A percentile compares a stretch with the other conserved stretches of the same genome.
Conservation (phyloP, 2,329 filamentous ascomycete genomes). For the Paraphoma chrysanthemicola region DNA sequence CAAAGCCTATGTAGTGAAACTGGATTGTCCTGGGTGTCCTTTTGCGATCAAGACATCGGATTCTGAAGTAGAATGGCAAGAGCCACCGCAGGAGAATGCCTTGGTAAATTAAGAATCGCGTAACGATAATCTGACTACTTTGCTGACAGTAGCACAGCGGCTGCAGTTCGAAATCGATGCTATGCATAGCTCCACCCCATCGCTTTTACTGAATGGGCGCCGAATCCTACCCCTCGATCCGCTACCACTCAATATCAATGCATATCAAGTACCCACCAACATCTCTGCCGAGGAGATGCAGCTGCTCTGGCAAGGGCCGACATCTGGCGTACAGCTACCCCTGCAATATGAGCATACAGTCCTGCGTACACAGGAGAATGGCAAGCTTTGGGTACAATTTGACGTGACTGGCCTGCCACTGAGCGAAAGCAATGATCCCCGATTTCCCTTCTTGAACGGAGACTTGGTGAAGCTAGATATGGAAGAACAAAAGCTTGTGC, state of each 20-base stretch:
- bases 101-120: constrained; percentile 19
- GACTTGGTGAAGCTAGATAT: constrained; percentile 16
- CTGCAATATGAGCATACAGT: constrained; percentile 36
- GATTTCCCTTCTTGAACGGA: neutral
- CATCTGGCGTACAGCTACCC: constrained; percentile 15
- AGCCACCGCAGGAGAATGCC: constrained; percentile 28
- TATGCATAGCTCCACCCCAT: constrained; percentile 8
- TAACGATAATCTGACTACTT: neutral
- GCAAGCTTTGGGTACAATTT: constrained; percentile 34
- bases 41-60: constrained; percentile 19
- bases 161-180: constrained; percentile 31
- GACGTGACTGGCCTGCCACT: constrained; percentile 29
- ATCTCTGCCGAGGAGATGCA: constrained; percentile 13
- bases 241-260: constrained; percentile 28
- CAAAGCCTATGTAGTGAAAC: constrained; percentile 36
- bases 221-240: constrained; percentile 28
- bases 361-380: constrained; percentile 18
- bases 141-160: constrained; percentile 18
- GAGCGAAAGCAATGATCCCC: constrained; percentile 1
- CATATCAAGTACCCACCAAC: constrained; percentile 29
- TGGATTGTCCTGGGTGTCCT: constrained; percentile 37
- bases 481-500: constrained; percentile 30
- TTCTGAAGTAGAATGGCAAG: constrained; percentile 17
- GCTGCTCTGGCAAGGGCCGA: constrained; percentile 11
- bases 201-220: constrained; percentile 30